Base-by-base conservation (phyloP, 2,329 filamentous ascomycete genomes). In the Pestalotiopsis sp. region DNA sequence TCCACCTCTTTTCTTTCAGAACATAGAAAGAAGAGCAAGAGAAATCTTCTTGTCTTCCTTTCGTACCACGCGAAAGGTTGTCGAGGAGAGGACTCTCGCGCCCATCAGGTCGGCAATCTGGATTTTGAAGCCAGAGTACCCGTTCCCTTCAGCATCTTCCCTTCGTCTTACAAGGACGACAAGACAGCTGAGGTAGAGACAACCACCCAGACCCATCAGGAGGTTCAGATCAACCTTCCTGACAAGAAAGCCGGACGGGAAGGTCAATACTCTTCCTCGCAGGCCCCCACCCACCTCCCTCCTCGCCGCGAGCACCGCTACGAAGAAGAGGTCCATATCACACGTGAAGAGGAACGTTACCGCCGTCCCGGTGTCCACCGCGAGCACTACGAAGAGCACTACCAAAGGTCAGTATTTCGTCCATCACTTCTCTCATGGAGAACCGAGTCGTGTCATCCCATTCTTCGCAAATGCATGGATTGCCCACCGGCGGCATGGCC, bases 101-200 rank as follows among this genome's bases (percentile, higher is more conserved):
- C 81, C 77, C 72, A 20, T 85, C 90, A 92, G 91, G 91, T 92
- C 92, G 94, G 87, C 94, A 98, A 94, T 89, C 95, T 98, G 95
- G 95, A 98, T 94, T 98, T 97, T 96, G 95, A 97, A 93, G 94
- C 95, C 87, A 93, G 94, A 86, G 93, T 98, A 86, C 94, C 95
- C 89, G 96, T 98, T 86, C 95, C 95, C 87, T 97, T 98, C 91
- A 98, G 94, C 93, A 93, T 98, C 92, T 98, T 98, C 91, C 95
- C 95, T 88, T 97, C 94, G 85, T 94, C 94, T 86, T 98, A 98
- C 90, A 90, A 92, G 83, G 87, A 87, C 82, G 87, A 87, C 82
- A 64, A 64, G 61, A 82, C 81, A 88, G 89, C 90, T 86, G 86
- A 77, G 74, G 76, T 72, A 79, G 82, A 78, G 70, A 79, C 78